Conservation (phyloP, 768 basidiomycete genomes). For the Lyophyllum shimeji region DNA sequence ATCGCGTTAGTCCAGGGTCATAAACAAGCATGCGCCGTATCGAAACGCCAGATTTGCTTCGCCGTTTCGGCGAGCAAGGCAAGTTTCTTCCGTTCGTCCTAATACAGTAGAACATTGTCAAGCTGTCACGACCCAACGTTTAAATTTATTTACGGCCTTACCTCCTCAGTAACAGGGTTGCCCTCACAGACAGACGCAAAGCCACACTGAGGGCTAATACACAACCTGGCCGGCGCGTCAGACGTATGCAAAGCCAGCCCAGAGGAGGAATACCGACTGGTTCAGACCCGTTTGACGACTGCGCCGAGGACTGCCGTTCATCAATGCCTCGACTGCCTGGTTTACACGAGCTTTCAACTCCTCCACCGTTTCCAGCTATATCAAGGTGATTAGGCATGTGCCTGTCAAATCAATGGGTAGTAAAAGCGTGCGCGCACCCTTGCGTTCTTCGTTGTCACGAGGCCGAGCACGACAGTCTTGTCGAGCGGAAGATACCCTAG, state of each 20-base stretch:
- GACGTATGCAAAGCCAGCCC: neutral
- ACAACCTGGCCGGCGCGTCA: constrained; percentile 35
- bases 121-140: neutral
- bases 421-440: constrained; percentile 30
- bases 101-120: neutral
- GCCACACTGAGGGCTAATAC: constrained; percentile 64
- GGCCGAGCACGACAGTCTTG: constrained; percentile 47
- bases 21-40: neutral
- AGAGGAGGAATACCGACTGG: constrained; percentile 37
- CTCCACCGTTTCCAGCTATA: constrained; percentile 49
- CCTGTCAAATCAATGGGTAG: neutral
- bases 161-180: constrained; percentile 52
- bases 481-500: constrained; percentile 49
- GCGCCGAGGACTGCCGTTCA: constrained; percentile 40
- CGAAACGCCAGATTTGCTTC: constrained; percentile 45
- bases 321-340: constrained; percentile 52
- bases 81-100: constrained; percentile 54
- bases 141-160: constrained; percentile 15
- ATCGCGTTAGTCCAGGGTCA: neutral
- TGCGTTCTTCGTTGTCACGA: constrained; percentile 48
- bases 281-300: constrained; percentile 50
- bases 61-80: constrained; percentile 42
- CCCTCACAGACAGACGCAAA: constrained; percentile 61
- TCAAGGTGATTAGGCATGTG: neutral
- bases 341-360: constrained; percentile 49